Evolutionary conservation across 257 asterid genomes (phyloP), one percentile per base, ranked within the genome.

Genomic region (Primulina eburnea): DNA sequence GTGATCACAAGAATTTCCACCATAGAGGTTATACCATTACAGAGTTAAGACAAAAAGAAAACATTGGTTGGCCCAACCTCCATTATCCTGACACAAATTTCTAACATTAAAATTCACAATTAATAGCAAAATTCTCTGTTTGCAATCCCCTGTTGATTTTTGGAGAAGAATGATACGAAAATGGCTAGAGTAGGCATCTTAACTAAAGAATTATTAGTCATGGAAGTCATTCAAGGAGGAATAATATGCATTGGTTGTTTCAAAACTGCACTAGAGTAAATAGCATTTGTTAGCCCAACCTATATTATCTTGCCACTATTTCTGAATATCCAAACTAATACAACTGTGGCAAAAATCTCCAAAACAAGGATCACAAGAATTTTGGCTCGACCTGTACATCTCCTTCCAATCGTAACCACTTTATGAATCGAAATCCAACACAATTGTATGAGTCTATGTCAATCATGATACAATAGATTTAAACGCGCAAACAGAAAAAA

Each of bases 401-500:
- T 20, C 56, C 62, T 33, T 59, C 67, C 56, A 53, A 53, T 55
- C 59, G 38, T 75, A 29, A 47, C 30, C 5, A 6, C 50, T 66
- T 66, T 29, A 17, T 52, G 6, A 75, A 77, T 20, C 65, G 38
- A n/a, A 55, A 18, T 20, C 65, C 70, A 73, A 69, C 57, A 67
- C 55, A 12, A 68, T 33, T 73, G 73, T 66, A 68, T 20, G 64
- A 69, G 29, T 28, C 29, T 28, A 28, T 28, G 29, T 28, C 30
- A 66, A 8, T 38, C 68, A 52, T 29, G 57, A 32, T 11, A 59
- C 4, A 64, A 62, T 18, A 67, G 64, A 55, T 64, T 60, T 11
- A 60, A 72, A 61, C n/a, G 29, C 6, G 20, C 17, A 37, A 70
- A 50, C 65, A 81, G 69, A 73, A 64, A 74, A 70, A 75, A 78